Percentiles rank a stretch among this genome's conserved stretches.
phyloP scores from a whole-genome alignment of 352 stramenopile genomes.

The Hyaloperonospora brassicae region DNA sequence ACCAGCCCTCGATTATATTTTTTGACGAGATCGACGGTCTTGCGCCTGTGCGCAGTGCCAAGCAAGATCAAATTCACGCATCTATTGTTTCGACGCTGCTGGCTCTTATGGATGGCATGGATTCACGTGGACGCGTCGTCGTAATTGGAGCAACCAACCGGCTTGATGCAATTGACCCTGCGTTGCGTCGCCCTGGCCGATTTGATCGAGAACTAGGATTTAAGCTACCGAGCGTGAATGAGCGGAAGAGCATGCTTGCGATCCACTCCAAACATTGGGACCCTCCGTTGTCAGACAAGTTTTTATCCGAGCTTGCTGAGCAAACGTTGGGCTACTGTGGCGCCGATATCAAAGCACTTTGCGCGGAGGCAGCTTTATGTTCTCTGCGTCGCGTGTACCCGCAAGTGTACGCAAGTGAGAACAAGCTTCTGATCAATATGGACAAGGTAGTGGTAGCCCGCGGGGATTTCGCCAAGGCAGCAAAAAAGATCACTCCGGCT shows the following conservation, averaged over 20 bases:
- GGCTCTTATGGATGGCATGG: constrained; percentile 89
- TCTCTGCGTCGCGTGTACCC: constrained; percentile 81
- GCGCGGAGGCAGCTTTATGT: constrained; percentile 81
- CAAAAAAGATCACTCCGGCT: constrained; percentile 80
- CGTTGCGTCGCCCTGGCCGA: constrained; percentile 88
- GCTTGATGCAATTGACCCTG: constrained; percentile 92
- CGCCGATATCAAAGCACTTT: constrained; percentile 88
- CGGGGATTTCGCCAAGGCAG: constrained; percentile 60
- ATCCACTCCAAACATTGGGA: constrained; percentile 87
- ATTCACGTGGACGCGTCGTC: constrained; percentile 86
- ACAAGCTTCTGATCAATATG: constrained; percentile 73
- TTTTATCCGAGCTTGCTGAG: constrained; percentile 73
- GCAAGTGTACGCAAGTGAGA: constrained; percentile 76
- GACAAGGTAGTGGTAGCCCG: constrained; percentile 65
- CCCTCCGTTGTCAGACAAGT: constrained; percentile 46
- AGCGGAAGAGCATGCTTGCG: constrained; percentile 78
- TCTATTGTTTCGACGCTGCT: constrained; percentile 90
- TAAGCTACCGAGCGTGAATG: constrained; percentile 73
- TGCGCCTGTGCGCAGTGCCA: constrained; percentile 85
- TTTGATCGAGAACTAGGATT: constrained; percentile 91
- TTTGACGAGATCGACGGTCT: constrained; percentile 93
- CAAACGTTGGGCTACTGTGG: constrained; percentile 86
- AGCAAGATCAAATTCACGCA: constrained; percentile 91
- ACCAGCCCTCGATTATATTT: constrained; percentile 92
- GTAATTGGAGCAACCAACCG: constrained; percentile 98